Conservation (phyloP, 2,329 filamentous ascomycete species). For the Aspergillus pseudotamarii region DNA sequence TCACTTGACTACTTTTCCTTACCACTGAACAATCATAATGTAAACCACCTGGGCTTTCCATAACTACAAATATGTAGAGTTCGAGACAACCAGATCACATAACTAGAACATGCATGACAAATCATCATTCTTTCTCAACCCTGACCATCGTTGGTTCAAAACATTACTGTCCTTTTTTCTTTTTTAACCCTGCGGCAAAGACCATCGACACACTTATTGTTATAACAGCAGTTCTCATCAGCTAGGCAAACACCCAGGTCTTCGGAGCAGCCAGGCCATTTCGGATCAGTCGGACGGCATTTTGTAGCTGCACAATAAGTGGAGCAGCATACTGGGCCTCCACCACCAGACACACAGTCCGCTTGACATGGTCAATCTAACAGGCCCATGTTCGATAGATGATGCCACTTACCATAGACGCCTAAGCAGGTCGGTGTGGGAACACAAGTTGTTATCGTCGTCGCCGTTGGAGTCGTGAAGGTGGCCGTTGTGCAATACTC, state of each 20-base stretch:
- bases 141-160: not conserved
- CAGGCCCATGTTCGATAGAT: too few relatives aligned
- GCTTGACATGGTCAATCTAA: constrained; percentile 5
- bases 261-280: constrained; percentile 33
- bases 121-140: not conserved
- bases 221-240: constrained; percentile 34
- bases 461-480: constrained; percentile 16
- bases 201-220: constrained; percentile 28
- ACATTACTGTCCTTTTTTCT: not conserved
- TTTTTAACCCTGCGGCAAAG: constrained; percentile 19
- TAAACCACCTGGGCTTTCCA: too few relatives aligned
- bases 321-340: constrained; percentile 29
- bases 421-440: constrained; percentile 1
- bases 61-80: not conserved
- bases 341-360: constrained; percentile 24
- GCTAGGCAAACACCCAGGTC: constrained; percentile 27
- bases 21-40: too few relatives aligned
- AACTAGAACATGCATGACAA: not conserved
- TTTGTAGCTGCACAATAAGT: constrained; percentile 33
- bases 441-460: constrained; percentile 2
- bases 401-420: not conserved
- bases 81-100: not conserved
- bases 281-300: constrained; percentile 30
- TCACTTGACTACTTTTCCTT: too few relatives aligned
- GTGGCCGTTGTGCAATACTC: constrained; percentile 28